Conservation (phyloP, 371 early-diverging fungal species). For the Mucor sp. region DNA sequence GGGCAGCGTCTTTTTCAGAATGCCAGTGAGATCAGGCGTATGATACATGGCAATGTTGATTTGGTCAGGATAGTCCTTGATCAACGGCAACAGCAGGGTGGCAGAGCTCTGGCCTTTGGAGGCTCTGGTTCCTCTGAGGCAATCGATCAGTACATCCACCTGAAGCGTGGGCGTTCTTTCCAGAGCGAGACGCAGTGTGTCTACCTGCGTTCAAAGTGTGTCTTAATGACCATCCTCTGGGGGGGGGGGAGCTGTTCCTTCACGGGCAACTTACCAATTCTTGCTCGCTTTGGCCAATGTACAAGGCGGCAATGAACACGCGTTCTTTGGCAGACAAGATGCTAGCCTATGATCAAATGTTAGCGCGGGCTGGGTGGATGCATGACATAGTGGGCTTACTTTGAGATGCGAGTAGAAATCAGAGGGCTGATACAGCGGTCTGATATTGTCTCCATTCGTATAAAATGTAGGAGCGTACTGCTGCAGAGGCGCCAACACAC, state of each 20-base stretch:
- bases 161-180: slow-evolving; percentile 51
- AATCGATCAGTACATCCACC: slow-evolving; percentile 82
- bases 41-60: slow-evolving; percentile 79
- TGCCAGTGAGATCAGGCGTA: slow-evolving; percentile 79
- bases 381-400: slow-evolving; percentile 9
- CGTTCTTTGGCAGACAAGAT: slow-evolving; percentile 72
- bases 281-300: slow-evolving; percentile 82
- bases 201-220: slow-evolving; percentile 46
- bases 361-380: background rate
- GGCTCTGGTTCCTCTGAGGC: slow-evolving; percentile 82
- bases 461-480: slow-evolving; percentile 32
- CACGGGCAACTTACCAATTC: slow-evolving; percentile 63
- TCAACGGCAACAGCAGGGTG: slow-evolving; percentile 67
- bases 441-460: slow-evolving; percentile 33
- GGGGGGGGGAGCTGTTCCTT: no score
- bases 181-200: slow-evolving; percentile 62
- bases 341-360: slow-evolving; percentile 36
- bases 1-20: slow-evolving; percentile 75
- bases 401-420: slow-evolving; percentile 51
- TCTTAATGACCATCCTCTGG: background rate
- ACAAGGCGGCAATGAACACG: slow-evolving; percentile 85
- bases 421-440: slow-evolving; percentile 47
- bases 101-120: slow-evolving; percentile 68
- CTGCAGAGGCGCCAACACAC: slow-evolving; percentile 20
- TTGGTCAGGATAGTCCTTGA: slow-evolving; percentile 66